Conservation (phyloP, 1,284 basidiomycete species). For the Leccinum subrobustum region DNA sequence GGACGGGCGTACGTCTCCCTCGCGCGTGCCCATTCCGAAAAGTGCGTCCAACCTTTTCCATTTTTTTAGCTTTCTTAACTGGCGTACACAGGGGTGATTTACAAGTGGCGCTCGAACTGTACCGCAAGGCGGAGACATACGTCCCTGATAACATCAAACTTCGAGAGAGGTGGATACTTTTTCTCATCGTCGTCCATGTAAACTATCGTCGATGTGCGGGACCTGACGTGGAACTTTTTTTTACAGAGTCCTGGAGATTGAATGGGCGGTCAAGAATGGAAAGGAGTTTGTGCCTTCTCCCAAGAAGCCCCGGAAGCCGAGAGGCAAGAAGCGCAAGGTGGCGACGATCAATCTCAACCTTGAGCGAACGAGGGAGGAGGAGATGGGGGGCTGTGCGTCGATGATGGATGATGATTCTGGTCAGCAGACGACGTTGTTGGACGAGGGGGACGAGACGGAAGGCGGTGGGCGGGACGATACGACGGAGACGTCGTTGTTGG, state of each 20-base stretch:
- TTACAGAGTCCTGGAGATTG: constrained; percentile 60
- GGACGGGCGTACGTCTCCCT: constrained; percentile 74
- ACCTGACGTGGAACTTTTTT: constrained; percentile 25
- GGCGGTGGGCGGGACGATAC: constrained; percentile 5
- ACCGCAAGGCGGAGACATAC: constrained; percentile 71
- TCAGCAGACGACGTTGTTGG: not conserved
- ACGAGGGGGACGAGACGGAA: constrained; percentile 23
- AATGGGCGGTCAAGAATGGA: constrained; percentile 64
- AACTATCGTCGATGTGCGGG: constrained; percentile 51
- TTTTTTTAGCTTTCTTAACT: not conserved
- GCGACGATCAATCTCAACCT: constrained; percentile 16
- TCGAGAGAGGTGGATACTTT: constrained; percentile 75
- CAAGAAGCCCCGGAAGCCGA: constrained; percentile 45
- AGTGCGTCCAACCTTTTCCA: constrained; percentile 40
- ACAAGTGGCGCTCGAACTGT: constrained; percentile 68
- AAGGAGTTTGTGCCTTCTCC: constrained; percentile 60
- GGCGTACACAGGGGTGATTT: constrained; percentile 57
- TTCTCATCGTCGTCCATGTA: constrained; percentile 38
- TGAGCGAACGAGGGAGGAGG: constrained; percentile 11
- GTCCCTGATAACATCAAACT: constrained; percentile 78
- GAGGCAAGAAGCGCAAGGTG: constrained; percentile 37
- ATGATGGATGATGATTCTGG: not conserved
- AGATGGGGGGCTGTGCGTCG: constrained; percentile 11
- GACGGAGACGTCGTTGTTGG: constrained; percentile 23
- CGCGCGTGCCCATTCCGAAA: constrained; percentile 74